Evolutionary conservation across 2,329 filamentous ascomycete species (phyloP).

Genomic region (Exophiala calicioides): DNA sequence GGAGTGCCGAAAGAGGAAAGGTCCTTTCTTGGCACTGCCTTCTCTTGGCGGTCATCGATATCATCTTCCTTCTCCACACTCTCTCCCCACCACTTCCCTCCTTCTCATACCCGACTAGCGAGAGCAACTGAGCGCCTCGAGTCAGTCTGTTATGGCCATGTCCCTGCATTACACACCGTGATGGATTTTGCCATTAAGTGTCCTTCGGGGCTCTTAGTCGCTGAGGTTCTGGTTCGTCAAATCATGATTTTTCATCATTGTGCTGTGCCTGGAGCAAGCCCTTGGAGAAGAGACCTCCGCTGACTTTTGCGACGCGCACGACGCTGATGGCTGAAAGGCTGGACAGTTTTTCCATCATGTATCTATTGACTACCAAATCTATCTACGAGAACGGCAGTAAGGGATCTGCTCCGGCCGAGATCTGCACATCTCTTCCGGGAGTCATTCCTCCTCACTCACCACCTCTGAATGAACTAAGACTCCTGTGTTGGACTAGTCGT

Average conservation of each 20-base stretch:
- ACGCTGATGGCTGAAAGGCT: not conserved
- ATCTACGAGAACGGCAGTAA: constrained; percentile 9
- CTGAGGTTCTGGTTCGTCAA: constrained; percentile 31
- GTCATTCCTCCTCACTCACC: not conserved
- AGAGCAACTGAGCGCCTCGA: constrained; percentile 26
- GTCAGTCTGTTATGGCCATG: constrained; percentile 19
- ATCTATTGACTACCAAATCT: constrained; percentile 9
- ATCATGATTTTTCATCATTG: constrained; percentile 32
- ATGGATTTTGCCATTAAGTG: constrained; percentile 26
- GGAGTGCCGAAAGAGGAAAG: constrained; percentile 10
- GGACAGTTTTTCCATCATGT: not conserved
- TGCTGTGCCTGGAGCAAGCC: constrained; percentile 23
- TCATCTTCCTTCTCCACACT: no score
- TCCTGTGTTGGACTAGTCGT: no score
- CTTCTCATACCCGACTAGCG: no score
- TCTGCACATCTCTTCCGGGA: constrained; percentile 23
- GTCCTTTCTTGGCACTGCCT: constrained; percentile 5
- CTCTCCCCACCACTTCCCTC: no score
- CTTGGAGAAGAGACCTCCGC: constrained; percentile 32
- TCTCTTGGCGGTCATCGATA: not conserved
- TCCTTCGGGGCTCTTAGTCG: constrained; percentile 31
- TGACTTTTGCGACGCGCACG: not conserved
- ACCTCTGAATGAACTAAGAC: no score
- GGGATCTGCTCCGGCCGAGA: constrained; percentile 8
- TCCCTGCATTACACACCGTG: constrained; percentile 32